phyloP scores from a whole-genome alignment of 2,329 filamentous ascomycete species.

The Coniochaeta pulveracea region DNA sequence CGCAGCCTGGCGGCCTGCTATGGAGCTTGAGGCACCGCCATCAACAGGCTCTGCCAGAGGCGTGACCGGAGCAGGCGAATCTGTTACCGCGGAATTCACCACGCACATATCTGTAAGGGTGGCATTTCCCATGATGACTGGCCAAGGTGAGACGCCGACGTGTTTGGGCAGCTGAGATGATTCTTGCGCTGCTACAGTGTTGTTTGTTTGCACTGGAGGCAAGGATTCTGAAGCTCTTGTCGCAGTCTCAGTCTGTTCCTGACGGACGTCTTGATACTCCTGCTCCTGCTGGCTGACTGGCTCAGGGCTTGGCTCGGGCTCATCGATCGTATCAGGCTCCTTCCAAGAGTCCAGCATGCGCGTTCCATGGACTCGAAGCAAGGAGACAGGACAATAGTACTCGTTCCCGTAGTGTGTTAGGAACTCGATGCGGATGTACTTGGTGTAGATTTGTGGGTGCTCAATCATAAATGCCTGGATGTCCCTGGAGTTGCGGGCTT shows the following conservation, averaged over 20 bases:
- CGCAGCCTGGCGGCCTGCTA: slow-evolving; percentile 4
- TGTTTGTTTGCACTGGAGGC: too few relatives aligned
- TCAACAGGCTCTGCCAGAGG: slow-evolving; percentile 6
- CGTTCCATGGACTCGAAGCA: slow-evolving; percentile 86
- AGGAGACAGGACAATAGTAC: slow-evolving; percentile 87
- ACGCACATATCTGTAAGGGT: slow-evolving; percentile 12
- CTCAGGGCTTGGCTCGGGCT: slow-evolving; percentile 26
- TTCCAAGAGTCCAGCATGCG: slow-evolving; percentile 93
- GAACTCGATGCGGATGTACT: slow-evolving; percentile 87
- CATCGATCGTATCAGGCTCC: slow-evolving; percentile 59
- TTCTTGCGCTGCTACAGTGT: too few relatives aligned
- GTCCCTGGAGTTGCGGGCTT: slow-evolving; percentile 84
- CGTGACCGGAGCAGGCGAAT: slow-evolving; percentile 11
- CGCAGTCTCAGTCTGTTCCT: too few relatives aligned
- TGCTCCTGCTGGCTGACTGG: too few relatives aligned
- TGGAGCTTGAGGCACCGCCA: slow-evolving; percentile 4
- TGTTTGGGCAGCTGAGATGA: too few relatives aligned
- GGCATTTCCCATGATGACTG: slow-evolving; percentile 10
- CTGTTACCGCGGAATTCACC: slow-evolving; percentile 14
- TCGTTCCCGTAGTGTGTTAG: slow-evolving; percentile 91
- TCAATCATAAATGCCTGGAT: slow-evolving; percentile 92
- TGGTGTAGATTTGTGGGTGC: slow-evolving; percentile 90
- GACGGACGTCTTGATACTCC: too few relatives aligned
- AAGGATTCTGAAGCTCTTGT: too few relatives aligned
- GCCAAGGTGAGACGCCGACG: too few relatives aligned